Evolutionary conservation across 208 protist species (phyloP).

Genomic region (Lotmaria passim): DNA sequence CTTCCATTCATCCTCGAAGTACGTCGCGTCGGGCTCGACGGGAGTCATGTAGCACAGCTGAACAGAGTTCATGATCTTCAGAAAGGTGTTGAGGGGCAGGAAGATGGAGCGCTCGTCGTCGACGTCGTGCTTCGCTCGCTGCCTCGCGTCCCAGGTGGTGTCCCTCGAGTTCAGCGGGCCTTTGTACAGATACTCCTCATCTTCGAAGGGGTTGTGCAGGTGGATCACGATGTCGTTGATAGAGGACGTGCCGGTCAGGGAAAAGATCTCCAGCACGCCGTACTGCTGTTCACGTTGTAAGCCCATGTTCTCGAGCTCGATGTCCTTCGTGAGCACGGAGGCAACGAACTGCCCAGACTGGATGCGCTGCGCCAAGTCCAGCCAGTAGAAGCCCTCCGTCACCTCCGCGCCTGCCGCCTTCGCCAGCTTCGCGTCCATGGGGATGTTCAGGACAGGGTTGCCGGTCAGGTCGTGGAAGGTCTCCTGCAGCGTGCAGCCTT

Average conservation of each 20-base stretch:
- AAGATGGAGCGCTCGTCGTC: conserved; percentile 60
- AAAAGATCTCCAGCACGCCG: conserved; percentile 77
- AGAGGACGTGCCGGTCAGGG: conserved; percentile 61
- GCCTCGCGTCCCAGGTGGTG: conserved; percentile 49
- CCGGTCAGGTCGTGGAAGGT: conserved; percentile 84
- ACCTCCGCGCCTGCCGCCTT: conserved; percentile 60
- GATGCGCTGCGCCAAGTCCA: conserved; percentile 69
- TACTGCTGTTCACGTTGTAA: conserved; percentile 81
- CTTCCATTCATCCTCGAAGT: conserved; percentile 71
- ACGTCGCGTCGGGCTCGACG: conserved; percentile 43
- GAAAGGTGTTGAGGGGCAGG: conserved; percentile 66
- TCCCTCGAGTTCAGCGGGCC: conserved; percentile 67
- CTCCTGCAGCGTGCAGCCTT: conserved; percentile 80
- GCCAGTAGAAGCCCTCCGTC: conserved; percentile 53
- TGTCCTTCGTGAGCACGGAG: conserved; percentile 62
- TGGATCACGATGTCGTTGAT: conserved; percentile 70
- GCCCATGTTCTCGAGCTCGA: conserved; percentile 63
- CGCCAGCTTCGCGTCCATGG: conserved; percentile 70
- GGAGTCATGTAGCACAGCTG: conserved; percentile 70
- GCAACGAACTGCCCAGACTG: conserved; percentile 58
- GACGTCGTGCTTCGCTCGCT: conserved; percentile 46
- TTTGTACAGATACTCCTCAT: conserved; percentile 69
- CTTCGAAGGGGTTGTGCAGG: conserved; percentile 84
- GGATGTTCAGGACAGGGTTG: conserved; percentile 77
- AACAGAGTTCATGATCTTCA: conserved; percentile 56